phyloP scores from a whole-genome alignment of 495 filamentous ascomycete genomes.

The Penicillium macrosclerotiorum region DNA sequence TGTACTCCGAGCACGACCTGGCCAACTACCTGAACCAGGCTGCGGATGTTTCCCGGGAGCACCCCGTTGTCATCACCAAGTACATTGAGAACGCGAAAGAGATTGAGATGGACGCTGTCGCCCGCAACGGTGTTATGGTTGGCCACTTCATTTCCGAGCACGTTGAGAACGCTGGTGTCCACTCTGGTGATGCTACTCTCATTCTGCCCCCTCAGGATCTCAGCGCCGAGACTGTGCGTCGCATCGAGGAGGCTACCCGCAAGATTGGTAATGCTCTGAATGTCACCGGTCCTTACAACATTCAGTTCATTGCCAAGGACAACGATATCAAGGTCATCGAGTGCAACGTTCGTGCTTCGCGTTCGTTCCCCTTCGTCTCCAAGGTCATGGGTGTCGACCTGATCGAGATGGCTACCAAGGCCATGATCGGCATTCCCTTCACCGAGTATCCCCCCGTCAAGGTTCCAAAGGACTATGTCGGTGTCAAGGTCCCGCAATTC shows the following conservation, averaged over 20 bases:
- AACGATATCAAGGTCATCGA: constrained; percentile 99
- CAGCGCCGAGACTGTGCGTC: constrained; percentile 78
- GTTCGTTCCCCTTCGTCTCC: constrained; percentile 97
- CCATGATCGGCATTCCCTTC: constrained; percentile 84
- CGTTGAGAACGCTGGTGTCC: constrained; percentile 95
- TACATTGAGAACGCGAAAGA: constrained; percentile 98
- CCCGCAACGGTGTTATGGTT: constrained; percentile 80
- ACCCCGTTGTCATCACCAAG: constrained; percentile 98
- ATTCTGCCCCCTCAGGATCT: constrained; percentile 97
- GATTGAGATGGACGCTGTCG: constrained; percentile 96
- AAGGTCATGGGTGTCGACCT: constrained; percentile 98
- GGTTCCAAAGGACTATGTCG: constrained; percentile 79
- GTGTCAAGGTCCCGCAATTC: constrained; percentile 98
- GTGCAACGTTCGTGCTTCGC: constrained; percentile 94
- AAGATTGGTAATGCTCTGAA: constrained; percentile 96
- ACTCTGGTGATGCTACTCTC: constrained; percentile 95
- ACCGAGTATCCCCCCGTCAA: constrained; percentile 73
- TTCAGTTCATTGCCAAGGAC: constrained; percentile 99
- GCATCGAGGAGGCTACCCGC: constrained; percentile 90
- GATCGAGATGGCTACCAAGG: constrained; percentile 98
- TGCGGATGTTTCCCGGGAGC: constrained; percentile 87
- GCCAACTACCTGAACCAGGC: constrained; percentile 90
- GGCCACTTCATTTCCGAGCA: constrained; percentile 96
- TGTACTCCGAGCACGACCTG: constrained; percentile 85
- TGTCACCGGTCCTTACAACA: constrained; percentile 96